Evolutionary conservation across 495 filamentous ascomycete genomes (phyloP).

Genomic region (Evernia prunastri): DNA sequence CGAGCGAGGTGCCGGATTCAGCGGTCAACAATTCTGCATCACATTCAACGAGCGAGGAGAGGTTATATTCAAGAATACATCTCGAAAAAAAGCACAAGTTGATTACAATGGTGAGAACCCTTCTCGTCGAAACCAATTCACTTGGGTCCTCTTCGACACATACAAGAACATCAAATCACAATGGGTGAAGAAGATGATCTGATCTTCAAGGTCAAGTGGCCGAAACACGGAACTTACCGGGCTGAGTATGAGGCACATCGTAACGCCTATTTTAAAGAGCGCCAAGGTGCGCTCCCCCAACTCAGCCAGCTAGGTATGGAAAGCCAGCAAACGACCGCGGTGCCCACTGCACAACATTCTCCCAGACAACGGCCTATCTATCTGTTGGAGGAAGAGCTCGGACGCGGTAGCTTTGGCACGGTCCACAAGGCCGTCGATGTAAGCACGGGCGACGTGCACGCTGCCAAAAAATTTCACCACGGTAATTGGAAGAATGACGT

Average conservation of each 20-base stretch:
- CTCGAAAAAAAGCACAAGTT: too few species aligned
- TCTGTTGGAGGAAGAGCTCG: too few species aligned
- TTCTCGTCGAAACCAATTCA: conserved; percentile 10
- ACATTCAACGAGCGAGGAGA: too few species aligned
- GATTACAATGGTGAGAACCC: conserved; percentile 14
- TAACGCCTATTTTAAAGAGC: conserved; percentile 16
- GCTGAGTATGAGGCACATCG: conserved; percentile 10
- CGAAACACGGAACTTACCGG: not conserved
- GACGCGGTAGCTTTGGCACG: too few species aligned
- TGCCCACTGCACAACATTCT: conserved; percentile 68
- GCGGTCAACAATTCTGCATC: too few species aligned
- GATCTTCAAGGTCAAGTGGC: conserved; percentile 13
- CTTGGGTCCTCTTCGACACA: conserved; percentile 16
- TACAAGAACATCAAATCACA: conserved; percentile 14
- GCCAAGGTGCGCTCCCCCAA: not conserved
- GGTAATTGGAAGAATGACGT: too few species aligned
- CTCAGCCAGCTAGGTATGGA: conserved; percentile 13
- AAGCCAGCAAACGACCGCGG: conserved; percentile 50
- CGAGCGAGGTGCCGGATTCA: too few species aligned
- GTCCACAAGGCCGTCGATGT: too few species aligned
- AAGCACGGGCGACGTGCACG: too few species aligned
- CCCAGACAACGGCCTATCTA: too few species aligned
- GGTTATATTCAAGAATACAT: too few species aligned
- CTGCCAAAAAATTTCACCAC: too few species aligned
- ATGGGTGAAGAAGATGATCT: conserved; percentile 9